Conservation (phyloP, 1,139 yeast genomes). For the Pichia cactophila region DNA sequence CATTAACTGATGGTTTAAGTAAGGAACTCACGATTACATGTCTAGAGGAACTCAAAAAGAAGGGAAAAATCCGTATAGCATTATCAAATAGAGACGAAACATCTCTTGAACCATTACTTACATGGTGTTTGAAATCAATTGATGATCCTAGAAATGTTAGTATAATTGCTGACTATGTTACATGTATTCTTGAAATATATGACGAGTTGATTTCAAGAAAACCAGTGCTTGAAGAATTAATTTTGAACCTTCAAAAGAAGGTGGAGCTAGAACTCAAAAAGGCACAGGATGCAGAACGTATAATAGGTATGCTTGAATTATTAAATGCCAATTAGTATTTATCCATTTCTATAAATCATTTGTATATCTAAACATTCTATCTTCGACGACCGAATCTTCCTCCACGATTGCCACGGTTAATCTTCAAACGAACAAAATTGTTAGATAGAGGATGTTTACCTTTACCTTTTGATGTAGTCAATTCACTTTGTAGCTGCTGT, state of each 20-base stretch:
- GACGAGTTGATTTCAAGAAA: slow-evolving; percentile 64
- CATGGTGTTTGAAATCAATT: slow-evolving; percentile 69
- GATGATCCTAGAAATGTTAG: slow-evolving; percentile 75
- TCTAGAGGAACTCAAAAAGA: slow-evolving; percentile 71
- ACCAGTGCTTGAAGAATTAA: slow-evolving; percentile 70
- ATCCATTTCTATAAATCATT: neutral
- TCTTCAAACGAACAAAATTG: slow-evolving; percentile 29
- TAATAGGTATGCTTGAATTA: slow-evolving; percentile 89
- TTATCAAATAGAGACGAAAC: slow-evolving; percentile 79
- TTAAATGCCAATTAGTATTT: slow-evolving; percentile 37
- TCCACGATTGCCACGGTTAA: slow-evolving; percentile 20
- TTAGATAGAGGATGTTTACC: slow-evolving; percentile 26
- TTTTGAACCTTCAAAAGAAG: slow-evolving; percentile 51
- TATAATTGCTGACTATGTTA: slow-evolving; percentile 76
- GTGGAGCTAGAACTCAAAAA: slow-evolving; percentile 63
- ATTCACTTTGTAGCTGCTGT: slow-evolving; percentile 11
- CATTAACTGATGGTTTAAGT: slow-evolving; percentile 69
- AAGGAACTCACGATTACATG: slow-evolving; percentile 76
- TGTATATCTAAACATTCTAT: neutral
- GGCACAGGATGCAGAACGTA: slow-evolving; percentile 81
- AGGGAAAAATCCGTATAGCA: slow-evolving; percentile 81
- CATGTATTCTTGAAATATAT: slow-evolving; percentile 74
- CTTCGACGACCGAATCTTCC: slow-evolving; percentile 22
- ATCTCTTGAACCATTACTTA: slow-evolving; percentile 66
- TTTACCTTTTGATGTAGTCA: slow-evolving; percentile 7